A percentile compares a stretch with the other conserved stretches of the same genome.
phyloP scores from a whole-genome alignment of 768 basidiomycete species.

The Suillus occidentalis region DNA sequence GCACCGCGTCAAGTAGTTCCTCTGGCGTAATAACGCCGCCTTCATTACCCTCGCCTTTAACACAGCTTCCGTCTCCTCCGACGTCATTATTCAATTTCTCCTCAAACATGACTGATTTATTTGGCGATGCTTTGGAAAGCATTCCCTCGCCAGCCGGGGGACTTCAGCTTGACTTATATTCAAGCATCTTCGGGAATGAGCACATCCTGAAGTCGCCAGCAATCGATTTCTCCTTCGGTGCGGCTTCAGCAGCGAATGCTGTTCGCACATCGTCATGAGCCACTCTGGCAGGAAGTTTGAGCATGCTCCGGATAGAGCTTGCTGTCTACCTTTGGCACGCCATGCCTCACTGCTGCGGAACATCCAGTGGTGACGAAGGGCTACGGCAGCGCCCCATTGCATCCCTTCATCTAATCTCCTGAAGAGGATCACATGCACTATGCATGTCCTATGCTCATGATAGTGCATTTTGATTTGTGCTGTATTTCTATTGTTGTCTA shows the following conservation, averaged over 20 bases:
- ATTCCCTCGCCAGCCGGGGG: slow-evolving; percentile 3
- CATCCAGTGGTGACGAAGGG: slow-evolving; percentile 3
- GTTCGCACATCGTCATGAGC: neutral
- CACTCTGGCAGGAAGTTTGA: neutral
- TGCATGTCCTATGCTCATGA: neutral
- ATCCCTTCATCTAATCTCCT: slow-evolving; percentile 1
- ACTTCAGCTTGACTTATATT: slow-evolving; percentile 9
- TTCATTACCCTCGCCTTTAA: slow-evolving; percentile 5
- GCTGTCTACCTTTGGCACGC: slow-evolving; percentile 3
- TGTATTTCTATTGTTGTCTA: slow-evolving; percentile 6
- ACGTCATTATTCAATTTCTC: neutral
- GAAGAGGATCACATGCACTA: neutral
- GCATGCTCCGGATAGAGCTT: neutral
- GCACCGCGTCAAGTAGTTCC: neutral
- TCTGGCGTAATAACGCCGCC: neutral
- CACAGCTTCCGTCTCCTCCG: neutral
- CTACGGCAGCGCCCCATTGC: neutral
- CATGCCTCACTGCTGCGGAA: slow-evolving; percentile 11
- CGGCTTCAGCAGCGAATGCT: neutral
- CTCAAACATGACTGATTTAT: slow-evolving; percentile 7
- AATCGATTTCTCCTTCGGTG: slow-evolving; percentile 2
- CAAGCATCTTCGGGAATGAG: neutral
- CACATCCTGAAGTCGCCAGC: neutral
- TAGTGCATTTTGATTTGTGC: slow-evolving; percentile 3
- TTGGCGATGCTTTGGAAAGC: neutral